phyloP scores from a whole-genome alignment of 345 rosid genomes.

The Sisymbrium irio region DNA sequence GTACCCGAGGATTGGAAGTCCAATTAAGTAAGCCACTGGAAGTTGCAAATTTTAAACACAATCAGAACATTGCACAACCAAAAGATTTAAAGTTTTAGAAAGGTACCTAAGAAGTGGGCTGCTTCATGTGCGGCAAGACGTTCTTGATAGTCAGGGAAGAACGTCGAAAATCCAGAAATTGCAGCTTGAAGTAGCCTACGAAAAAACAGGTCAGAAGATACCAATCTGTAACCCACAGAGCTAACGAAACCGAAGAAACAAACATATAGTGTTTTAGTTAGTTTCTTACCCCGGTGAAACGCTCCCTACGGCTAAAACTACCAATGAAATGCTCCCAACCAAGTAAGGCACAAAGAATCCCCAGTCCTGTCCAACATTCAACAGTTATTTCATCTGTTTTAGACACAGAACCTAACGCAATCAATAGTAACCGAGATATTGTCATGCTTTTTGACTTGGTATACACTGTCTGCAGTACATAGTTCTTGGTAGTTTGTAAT shows the following conservation, averaged over 20 bases:
- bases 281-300: slow-evolving; percentile 74
- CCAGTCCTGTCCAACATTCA: slow-evolving; percentile 66
- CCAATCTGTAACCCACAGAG: slow-evolving; percentile 12
- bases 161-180: slow-evolving; percentile 63
- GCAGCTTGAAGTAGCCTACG: slow-evolving; percentile 89
- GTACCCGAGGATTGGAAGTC: slow-evolving; percentile 85
- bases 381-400: background rate
- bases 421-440: background rate
- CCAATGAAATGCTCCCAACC: slow-evolving; percentile 81
- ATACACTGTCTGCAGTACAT: background rate
- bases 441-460: background rate
- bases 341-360: slow-evolving; percentile 95
- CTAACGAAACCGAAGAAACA: background rate
- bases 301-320: slow-evolving; percentile 87
- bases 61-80: slow-evolving; percentile 7
- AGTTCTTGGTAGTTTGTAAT: background rate
- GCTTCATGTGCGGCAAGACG: slow-evolving; percentile 87
- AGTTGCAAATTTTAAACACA: slow-evolving; percentile 3
- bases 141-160: slow-evolving; percentile 90
- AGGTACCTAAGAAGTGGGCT: slow-evolving; percentile 80
- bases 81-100: background rate
- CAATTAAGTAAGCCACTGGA: slow-evolving; percentile 78
- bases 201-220: background rate
- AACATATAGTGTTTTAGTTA: background rate
- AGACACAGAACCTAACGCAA: background rate